Evolutionary conservation across 768 basidiomycete species (phyloP).

Genomic region (Chiua virens): DNA sequence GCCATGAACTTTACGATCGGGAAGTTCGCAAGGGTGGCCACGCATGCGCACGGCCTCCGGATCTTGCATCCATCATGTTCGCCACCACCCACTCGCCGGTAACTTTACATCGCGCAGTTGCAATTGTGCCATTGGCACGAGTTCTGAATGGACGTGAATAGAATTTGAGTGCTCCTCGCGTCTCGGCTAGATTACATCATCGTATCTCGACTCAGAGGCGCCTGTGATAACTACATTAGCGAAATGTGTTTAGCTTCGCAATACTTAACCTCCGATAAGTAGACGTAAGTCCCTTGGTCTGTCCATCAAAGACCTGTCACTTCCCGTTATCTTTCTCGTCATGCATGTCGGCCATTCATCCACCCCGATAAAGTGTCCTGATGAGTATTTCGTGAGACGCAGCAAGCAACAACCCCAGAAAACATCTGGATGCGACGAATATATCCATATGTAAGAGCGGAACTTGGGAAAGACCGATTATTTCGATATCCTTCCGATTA

Average conservation of each 20-base stretch:
- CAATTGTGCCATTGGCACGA: constrained; percentile 2
- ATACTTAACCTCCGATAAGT: background rate
- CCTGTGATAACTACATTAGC: background rate
- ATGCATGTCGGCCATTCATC: background rate
- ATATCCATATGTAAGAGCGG: background rate
- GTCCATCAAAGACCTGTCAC: background rate
- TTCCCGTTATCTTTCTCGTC: background rate
- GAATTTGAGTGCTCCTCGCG: background rate
- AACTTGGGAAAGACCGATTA: background rate
- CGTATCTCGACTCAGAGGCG: background rate
- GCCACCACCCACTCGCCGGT: constrained; percentile 10
- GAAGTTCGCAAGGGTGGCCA: constrained; percentile 6
- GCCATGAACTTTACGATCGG: constrained; percentile 3
- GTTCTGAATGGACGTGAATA: background rate
- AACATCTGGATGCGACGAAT: background rate
- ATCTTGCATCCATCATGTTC: constrained; percentile 23
- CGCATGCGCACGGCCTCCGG: constrained; percentile 18
- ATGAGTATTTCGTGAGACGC: background rate
- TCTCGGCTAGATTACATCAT: constrained; percentile 13
- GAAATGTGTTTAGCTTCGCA: constrained; percentile 1
- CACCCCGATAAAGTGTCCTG: background rate
- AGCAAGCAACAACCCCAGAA: background rate
- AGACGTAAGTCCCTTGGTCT: constrained; percentile 8
- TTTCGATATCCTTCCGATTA: background rate
- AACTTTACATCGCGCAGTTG: constrained; percentile 13